A percentile compares a stretch with the other conserved stretches of the same genome.
Conservation (phyloP, 129 eudicot genomes). For the Heracleum sosnowskyi region DNA sequence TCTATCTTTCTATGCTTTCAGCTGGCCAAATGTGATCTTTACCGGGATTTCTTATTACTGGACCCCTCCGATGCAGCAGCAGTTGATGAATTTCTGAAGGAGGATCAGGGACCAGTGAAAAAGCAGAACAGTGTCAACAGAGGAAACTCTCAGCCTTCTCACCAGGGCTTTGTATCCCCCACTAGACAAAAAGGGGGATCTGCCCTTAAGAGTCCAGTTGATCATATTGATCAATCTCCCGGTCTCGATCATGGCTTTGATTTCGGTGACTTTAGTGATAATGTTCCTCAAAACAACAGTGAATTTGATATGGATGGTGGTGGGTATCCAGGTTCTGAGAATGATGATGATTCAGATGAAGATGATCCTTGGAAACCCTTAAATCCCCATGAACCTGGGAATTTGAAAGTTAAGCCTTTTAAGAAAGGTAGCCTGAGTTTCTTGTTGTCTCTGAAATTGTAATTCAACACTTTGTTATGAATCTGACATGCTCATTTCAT, state of each 20-base stretch:
- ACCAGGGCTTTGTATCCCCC: slow-evolving; percentile 62
- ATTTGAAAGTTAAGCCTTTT: slow-evolving; percentile 74
- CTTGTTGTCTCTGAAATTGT: slow-evolving; percentile 7
- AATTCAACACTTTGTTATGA: background rate
- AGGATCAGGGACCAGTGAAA: slow-evolving; percentile 28
- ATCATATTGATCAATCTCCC: slow-evolving; percentile 30
- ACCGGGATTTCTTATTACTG: slow-evolving; percentile 68
- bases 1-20: slow-evolving; percentile 28
- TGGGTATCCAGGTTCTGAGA: slow-evolving; percentile 40
- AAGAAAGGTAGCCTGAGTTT: slow-evolving; percentile 45
- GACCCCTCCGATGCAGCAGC: slow-evolving; percentile 74
- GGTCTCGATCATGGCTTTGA: slow-evolving; percentile 27
- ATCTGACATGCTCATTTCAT: slow-evolving; percentile 1
- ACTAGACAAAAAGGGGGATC: slow-evolving; percentile 47
- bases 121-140: slow-evolving; percentile 25
- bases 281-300: slow-evolving; percentile 23
- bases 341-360: slow-evolving; percentile 43
- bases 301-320: slow-evolving; percentile 52
- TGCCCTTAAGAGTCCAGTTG: slow-evolving; percentile 35
- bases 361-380: slow-evolving; percentile 94
- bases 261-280: slow-evolving; percentile 19
- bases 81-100: slow-evolving; percentile 52
- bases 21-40: slow-evolving; percentile 77
- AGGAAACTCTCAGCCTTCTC: slow-evolving; percentile 51
- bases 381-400: slow-evolving; percentile 92